These are phyloP conservation scores for Raddia guianensis DNA, from an alignment of 176 grass and related monocot genomes.

Conservation along the genomic window DNA sequence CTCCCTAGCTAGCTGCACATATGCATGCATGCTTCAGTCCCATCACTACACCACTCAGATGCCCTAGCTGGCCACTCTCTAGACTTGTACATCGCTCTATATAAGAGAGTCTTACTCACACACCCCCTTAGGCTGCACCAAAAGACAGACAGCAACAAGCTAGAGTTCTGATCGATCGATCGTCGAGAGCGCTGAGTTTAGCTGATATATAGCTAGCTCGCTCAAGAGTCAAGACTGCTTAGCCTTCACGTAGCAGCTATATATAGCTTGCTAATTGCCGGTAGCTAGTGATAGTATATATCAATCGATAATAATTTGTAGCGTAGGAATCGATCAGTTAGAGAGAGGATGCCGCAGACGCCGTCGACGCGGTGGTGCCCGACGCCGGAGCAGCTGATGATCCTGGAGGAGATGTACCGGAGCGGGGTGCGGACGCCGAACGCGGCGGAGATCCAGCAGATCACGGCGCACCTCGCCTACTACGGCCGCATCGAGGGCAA, in stretches of 20 bases:
- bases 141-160: neutral
- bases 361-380: slow-evolving; percentile 87
- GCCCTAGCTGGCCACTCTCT: neutral
- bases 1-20: neutral
- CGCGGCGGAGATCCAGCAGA: slow-evolving; percentile 82
- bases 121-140: neutral
- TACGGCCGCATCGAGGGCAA: slow-evolving; percentile 94
- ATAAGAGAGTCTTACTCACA: neutral
- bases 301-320: no score
- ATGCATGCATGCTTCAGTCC: neutral
- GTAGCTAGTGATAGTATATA: no score
- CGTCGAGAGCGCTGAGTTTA: no score
- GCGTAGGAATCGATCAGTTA: no score
- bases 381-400: slow-evolving; percentile 80
- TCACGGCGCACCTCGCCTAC: slow-evolving; percentile 77
- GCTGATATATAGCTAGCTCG: neutral
- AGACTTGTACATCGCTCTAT: neutral
- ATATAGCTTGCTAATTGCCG: no score
- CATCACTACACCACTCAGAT: neutral
- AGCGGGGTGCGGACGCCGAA: slow-evolving; percentile 73
- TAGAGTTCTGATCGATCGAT: neutral
- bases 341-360: slow-evolving; percentile 68
- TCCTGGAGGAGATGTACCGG: slow-evolving; percentile 82
- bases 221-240: no score
- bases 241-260: no score